Conservation (phyloP, 441 rosid species). For the Adansonia madagascariensis region DNA sequence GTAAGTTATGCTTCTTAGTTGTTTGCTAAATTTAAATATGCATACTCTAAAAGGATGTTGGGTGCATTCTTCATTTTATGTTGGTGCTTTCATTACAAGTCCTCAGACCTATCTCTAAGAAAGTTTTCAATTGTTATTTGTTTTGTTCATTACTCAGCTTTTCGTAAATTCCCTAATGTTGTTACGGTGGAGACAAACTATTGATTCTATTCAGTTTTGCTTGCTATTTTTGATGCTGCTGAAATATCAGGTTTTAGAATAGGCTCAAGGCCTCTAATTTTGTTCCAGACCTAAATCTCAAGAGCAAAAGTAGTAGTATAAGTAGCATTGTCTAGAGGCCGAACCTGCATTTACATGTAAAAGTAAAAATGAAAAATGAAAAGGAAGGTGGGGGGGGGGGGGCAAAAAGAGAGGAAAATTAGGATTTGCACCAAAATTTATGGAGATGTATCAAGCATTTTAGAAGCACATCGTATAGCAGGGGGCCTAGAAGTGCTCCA, state of each 20-base stretch:
- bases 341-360: too few relatives aligned
- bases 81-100: background rate
- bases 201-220: background rate
- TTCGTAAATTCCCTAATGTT: background rate
- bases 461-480: background rate
- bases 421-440: background rate
- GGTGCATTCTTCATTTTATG: conserved; percentile 1
- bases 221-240: background rate
- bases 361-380: too few relatives aligned
- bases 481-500: background rate
- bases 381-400: background rate
- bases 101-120: background rate
- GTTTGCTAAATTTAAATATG: conserved; percentile 1
- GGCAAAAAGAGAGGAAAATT: background rate
- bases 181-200: background rate
- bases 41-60: background rate
- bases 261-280: background rate
- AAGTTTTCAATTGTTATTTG: conserved; percentile 6
- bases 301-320: background rate
- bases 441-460: background rate
- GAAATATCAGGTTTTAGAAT: background rate
- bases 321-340: background rate
- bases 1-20: background rate
- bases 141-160: conserved; percentile 9
- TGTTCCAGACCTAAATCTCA: background rate